Base-by-base conservation (phyloP, 2,329 filamentous ascomycete genomes). In the Thielaviopsis punctulata region DNA sequence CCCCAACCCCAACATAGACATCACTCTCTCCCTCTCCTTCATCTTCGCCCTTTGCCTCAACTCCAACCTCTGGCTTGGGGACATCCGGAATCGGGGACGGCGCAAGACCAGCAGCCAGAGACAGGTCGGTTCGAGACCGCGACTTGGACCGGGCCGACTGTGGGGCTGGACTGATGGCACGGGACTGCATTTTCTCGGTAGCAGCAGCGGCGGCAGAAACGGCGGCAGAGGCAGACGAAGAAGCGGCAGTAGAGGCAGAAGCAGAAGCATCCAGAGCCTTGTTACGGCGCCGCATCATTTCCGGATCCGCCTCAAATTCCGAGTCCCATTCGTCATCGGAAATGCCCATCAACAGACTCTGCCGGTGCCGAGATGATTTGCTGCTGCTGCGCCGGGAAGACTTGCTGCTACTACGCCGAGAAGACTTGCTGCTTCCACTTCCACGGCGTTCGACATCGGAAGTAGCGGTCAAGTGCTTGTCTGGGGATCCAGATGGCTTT, bases 121-220 rank as follows among this genome's bases (percentile, higher is more conserved):
- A 24, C 18, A 44, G n/a, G 21, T 15, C 33, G 45, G n/a, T 48
- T 24, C 4, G 33, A 30, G 9, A 48, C n/a, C 4, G 45, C 33
- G 33, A n/a, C n/a, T n/a, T n/a, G n/a, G n/a, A n/a, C n/a, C n/a
- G n/a, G n/a, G n/a, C n/a, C n/a, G n/a, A n/a, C n/a, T n/a, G n/a
- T n/a, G n/a, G n/a, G n/a, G n/a, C n/a, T n/a, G 53, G 53, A 5
- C 45, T 52, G 10, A 55, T 49, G 4, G 49, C 53, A 12, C 49
- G 45, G 9, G 49, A 45, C 12, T 54, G 52, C 45, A 55, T 51
- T 19, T 49, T 50, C 19, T 55, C 53, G 10, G 53, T 52, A 3
- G 53, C 53, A 21, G 53, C 49, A 22, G 47, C 39, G 12, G 47
- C 39, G 12, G 8, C 33, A n/a, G 45, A 48, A 10, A 48, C 25